Base-by-base conservation (phyloP, 768 basidiomycete genomes). In the Leccinum aurantiacum region DNA sequence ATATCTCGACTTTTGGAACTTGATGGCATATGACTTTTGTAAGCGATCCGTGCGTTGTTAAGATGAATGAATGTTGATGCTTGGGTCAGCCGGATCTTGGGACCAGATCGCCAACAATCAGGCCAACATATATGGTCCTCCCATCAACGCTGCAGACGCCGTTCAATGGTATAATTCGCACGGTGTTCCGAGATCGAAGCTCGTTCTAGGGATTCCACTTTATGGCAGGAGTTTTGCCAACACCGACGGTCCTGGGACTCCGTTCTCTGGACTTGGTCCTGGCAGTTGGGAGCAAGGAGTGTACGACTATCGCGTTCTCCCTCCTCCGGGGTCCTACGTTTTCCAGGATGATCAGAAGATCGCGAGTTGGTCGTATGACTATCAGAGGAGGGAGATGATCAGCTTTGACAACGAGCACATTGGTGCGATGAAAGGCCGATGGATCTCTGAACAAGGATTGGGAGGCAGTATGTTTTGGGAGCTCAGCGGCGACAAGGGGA, bases 401-500 rank as follows among this genome's bases (percentile, higher is more conserved):
- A 89, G 89, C 69, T 96, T 85, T 69, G 93, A 96, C 69, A 82
- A 77, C 47, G 89, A 88, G 57, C 76, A 83, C 22, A 81, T 91
- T 2, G 92, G 82, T 3, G 71, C 73, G 54, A 81, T 82, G 82
- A 95, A 95, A 73, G 92, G 90, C 14, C 80, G 82, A 59, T 98
- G 89, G 78, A 94, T 98, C 69, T 78, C 78, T 66, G 80, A 83
- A 37, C 83, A 89, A 69, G 83, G 84, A 0, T 76, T 98, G 4
- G 92, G 91, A 6, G 97, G 97, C 0, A 90, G 89, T 57, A 99
- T 99, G 97, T 89, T 89, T 65, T 94, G 92, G 93, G 93, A 95
- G 72, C 78, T 96, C 46, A 90, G 88, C 65, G 93, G 92, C 3
- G 96, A 98, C 76, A 93, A 93, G 71, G 84, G 84, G 1, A 76